phyloP scores from a whole-genome alignment of 2,329 filamentous ascomycete genomes.

The Westerdykella aurantiaca region DNA sequence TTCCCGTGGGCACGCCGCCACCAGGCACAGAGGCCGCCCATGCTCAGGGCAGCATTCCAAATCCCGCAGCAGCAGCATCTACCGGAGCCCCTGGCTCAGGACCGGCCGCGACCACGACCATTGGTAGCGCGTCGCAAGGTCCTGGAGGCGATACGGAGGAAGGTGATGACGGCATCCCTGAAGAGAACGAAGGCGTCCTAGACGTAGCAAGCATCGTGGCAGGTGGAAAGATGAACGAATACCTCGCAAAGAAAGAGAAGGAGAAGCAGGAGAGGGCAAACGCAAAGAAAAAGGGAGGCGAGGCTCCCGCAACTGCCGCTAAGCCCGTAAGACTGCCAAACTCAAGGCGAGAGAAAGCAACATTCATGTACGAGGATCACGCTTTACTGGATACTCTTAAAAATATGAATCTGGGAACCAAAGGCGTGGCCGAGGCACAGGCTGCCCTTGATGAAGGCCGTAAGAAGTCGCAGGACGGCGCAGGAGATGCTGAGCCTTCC shows the following conservation, averaged over 20 bases:
- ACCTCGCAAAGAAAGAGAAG: conserved; percentile 74
- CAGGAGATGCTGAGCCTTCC: conserved; percentile 21
- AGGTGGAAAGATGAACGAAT: conserved; percentile 74
- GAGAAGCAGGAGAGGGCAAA: conserved; percentile 64
- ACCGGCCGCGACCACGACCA: conserved; percentile 36
- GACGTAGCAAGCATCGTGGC: conserved; percentile 82
- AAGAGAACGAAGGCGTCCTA: conserved; percentile 66
- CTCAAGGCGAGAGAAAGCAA: conserved; percentile 61
- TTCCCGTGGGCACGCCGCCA: conserved; percentile 50
- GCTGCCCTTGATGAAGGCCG: conserved; percentile 46
- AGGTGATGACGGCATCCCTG: conserved; percentile 45
- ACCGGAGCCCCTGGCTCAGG: conserved; percentile 48
- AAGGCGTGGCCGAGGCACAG: conserved; percentile 47
- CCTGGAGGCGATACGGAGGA: conserved; percentile 53
- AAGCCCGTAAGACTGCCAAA: conserved; percentile 63
- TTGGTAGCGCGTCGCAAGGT: conserved; percentile 45
- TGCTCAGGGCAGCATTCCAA: conserved; percentile 36
- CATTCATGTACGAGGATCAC: conserved; percentile 69
- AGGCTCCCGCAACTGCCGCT: conserved; percentile 55
- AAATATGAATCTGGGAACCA: conserved; percentile 43
- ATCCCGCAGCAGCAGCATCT: conserved; percentile 53
- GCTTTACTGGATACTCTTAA: conserved; percentile 51
- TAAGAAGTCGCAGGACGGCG: conserved; percentile 34
- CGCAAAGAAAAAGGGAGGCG: conserved; percentile 51
- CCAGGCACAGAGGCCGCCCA: conserved; percentile 45